Evolutionary conservation across 495 filamentous ascomycete genomes (phyloP).

Genomic region (Annulohypoxylon bovei): DNA sequence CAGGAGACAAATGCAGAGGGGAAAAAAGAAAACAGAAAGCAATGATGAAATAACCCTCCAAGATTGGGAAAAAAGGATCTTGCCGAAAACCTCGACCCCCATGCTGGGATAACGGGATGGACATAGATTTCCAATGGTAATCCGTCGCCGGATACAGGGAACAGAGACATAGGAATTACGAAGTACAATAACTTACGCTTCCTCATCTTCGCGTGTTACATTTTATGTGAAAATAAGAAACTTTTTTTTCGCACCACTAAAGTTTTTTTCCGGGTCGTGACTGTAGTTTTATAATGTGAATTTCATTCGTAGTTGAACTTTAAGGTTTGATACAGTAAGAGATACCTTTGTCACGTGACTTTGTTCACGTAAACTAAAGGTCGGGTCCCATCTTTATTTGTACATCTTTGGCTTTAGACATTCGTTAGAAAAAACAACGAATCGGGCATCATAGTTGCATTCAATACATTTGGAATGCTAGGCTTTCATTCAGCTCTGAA

Average conservation of each 20-base stretch:
- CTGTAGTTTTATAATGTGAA: background rate
- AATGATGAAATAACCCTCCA: constrained; percentile 30
- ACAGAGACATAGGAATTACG: constrained; percentile 41
- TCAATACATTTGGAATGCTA: constrained; percentile 18
- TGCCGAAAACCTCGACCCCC: constrained; percentile 36
- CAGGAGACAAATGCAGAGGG: constrained; percentile 26
- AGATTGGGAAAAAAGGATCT: constrained; percentile 44
- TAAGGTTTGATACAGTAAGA: background rate
- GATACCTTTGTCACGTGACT: background rate
- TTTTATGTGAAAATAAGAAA: constrained; percentile 8
- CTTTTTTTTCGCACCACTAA: background rate
- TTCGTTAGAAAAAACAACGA: background rate
- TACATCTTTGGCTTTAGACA: constrained; percentile 1
- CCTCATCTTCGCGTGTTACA: background rate
- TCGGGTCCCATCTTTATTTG: background rate
- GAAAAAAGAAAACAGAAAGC: constrained; percentile 36
- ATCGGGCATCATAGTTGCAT: constrained; percentile 24
- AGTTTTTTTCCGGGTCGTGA: background rate
- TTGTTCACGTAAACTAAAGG: background rate
- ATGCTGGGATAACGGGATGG: constrained; percentile 42
- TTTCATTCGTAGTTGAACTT: background rate
- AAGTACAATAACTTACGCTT: constrained; percentile 39
- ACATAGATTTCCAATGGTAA: constrained; percentile 50
- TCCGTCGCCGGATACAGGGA: constrained; percentile 49
- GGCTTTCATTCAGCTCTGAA: background rate